Conservation (phyloP, 179 eudicot species). For the Silene noctiflora region DNA sequence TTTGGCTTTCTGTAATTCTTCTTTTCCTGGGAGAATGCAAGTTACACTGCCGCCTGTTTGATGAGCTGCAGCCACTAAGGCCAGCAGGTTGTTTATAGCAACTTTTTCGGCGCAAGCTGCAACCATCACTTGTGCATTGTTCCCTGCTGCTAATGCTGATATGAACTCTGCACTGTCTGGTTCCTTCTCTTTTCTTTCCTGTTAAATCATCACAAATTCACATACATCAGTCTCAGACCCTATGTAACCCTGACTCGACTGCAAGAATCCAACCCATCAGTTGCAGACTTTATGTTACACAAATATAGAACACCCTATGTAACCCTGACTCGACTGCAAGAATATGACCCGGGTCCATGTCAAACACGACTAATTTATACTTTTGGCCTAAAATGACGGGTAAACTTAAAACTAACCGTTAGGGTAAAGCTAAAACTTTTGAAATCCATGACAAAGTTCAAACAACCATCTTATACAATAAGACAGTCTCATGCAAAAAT, state of each 20-base stretch:
- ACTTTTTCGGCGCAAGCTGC: slow-evolving; percentile 24
- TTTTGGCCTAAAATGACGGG: no score
- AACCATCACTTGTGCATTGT: slow-evolving; percentile 40
- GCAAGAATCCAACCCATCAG: no score
- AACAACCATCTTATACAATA: background rate
- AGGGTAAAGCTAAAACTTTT: no score
- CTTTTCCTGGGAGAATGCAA: slow-evolving; percentile 23
- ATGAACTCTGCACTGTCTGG: slow-evolving; percentile 38
- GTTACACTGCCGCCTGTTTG: slow-evolving; percentile 33
- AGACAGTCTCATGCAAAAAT: background rate
- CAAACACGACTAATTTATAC: background rate
- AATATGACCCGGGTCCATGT: background rate
- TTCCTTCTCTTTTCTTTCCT: slow-evolving; percentile 34
- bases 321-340: background rate
- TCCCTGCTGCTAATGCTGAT: slow-evolving; percentile 40
- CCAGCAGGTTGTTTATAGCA: slow-evolving; percentile 25
- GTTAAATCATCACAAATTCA: slow-evolving; percentile 9
- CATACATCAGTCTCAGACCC: slow-evolving; percentile 9
- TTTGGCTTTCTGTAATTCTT: slow-evolving; percentile 24
- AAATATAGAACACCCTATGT: no score
- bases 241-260: no score
- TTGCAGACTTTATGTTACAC: no score
- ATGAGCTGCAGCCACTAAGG: slow-evolving; percentile 34
- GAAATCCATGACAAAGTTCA: background rate
- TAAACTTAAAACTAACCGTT: no score